These are phyloP conservation scores for Crithidia thermophila DNA, from an alignment of 208 protist species.

Conservation along the genomic window DNA sequence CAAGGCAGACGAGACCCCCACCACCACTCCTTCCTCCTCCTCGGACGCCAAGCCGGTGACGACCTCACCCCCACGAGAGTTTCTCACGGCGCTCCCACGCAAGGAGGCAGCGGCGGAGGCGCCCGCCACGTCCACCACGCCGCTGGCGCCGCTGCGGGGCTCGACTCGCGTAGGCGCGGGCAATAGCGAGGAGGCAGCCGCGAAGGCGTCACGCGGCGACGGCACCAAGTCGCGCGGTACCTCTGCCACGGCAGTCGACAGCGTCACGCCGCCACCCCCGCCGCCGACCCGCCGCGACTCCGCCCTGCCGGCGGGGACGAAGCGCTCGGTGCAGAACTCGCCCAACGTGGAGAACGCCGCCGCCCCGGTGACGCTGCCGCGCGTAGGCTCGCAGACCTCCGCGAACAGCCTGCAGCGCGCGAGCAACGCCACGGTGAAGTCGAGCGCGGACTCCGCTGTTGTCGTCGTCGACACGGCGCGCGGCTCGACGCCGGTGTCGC, in stretches of 20 bases:
- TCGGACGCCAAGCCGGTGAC: too few relatives aligned
- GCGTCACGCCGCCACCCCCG: too few relatives aligned
- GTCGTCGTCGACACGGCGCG: neutral
- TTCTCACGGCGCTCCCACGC: neutral
- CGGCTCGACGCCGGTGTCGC: neutral
- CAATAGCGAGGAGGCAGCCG: neutral
- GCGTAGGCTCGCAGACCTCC: constrained; percentile 5
- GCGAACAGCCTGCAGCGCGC: neutral
- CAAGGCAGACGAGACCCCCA: too few relatives aligned
- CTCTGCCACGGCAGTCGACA: too few relatives aligned
- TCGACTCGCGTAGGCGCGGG: neutral
- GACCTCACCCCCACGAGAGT: too few relatives aligned
- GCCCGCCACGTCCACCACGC: neutral
- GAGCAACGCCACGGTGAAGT: neutral
- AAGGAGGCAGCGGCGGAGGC: neutral
- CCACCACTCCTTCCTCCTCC: too few relatives aligned
- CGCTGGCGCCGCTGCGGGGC: neutral
- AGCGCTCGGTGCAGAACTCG: neutral
- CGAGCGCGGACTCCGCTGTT: neutral
- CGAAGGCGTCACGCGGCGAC: too few relatives aligned
- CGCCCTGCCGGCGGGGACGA: neutral
- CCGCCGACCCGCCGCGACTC: neutral
- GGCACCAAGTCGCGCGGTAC: neutral
- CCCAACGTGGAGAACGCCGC: neutral
- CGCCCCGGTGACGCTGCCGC: neutral